These are phyloP conservation scores for Diutina mesorugosa DNA, from an alignment of 1,139 yeast species.

Conservation along the genomic window DNA sequence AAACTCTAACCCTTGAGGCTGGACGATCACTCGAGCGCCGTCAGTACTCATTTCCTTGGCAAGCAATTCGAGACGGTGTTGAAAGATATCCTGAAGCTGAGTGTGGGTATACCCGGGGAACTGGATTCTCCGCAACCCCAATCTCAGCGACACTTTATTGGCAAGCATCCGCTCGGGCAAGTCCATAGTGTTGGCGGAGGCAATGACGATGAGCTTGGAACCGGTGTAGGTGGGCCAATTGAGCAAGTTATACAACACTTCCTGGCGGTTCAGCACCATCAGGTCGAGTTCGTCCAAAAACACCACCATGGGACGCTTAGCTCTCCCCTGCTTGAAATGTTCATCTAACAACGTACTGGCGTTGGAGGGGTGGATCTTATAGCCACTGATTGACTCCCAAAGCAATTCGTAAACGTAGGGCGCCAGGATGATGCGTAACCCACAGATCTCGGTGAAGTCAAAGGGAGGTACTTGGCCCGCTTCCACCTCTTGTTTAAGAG, in stretches of 20 bases:
- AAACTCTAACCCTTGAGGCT: constrained; percentile 73
- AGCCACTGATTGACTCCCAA: constrained; percentile 66
- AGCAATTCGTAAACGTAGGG: constrained; percentile 72
- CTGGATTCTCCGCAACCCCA: constrained; percentile 78
- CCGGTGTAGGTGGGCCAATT: constrained; percentile 88
- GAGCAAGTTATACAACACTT: constrained; percentile 89
- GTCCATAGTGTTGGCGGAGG: constrained; percentile 97
- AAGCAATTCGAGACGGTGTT: constrained; percentile 50
- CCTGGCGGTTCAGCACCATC: constrained; percentile 71
- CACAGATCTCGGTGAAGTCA: constrained; percentile 78
- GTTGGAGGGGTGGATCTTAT: constrained; percentile 47
- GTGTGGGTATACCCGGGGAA: constrained; percentile 80
- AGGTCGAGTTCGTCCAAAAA: constrained; percentile 90
- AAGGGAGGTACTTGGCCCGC: constrained; percentile 44
- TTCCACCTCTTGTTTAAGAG: constrained; percentile 34
- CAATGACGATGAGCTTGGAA: constrained; percentile 76
- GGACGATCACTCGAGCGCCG: constrained; percentile 30
- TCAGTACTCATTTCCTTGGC: constrained; percentile 20
- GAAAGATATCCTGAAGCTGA: constrained; percentile 66
- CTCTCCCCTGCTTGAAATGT: constrained; percentile 16
- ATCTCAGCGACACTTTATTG: constrained; percentile 81
- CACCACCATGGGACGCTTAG: constrained; percentile 50
- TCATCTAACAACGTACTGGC: constrained; percentile 36
- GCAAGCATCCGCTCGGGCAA: constrained; percentile 81
- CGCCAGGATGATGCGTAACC: constrained; percentile 76